Evolutionary conservation across 768 basidiomycete species (phyloP), one percentile per base, ranked within the genome.

Genomic region (Lactarius pseudohatsudake): DNA sequence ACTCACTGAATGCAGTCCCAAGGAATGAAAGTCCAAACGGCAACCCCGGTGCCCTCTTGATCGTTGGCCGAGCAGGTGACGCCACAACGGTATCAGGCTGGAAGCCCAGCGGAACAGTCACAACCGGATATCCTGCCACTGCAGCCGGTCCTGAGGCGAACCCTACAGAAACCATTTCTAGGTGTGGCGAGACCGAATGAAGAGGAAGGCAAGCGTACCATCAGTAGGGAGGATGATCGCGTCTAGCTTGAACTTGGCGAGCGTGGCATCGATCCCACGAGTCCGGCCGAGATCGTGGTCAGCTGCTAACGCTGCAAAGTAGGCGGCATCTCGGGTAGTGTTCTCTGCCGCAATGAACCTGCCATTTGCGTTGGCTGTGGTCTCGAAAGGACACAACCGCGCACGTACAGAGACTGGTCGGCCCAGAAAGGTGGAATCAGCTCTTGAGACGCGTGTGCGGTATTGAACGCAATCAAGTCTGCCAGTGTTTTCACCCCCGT

Each of bases 391-490:
- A 15, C 13, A 55, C 18, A 55, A 45, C 0, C 15, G 38, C 15
- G 16, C 28, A 34, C 76, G 38, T 70, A 69, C 81, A 70, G 70
- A 4, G 77, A 79, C 65, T 81, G 80, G 59, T 76, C 74, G 0
- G 72, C 74, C 61, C 78, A 73, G 69, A 73, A 79, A 8, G 79
- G 76, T 28, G 74, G 72, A 9, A 74, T 70, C 13, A 78, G 73
- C 70, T 89, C 88, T 38, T 84, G 77, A 7, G 77, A 75, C 7
- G 82, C 78, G 66, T 89, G 79, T 15, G 79, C 79, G 28, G 78
- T 77, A 69, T 89, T 81, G 75, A 87, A 88, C 20, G 73, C 74
- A 55, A 89, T 88, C 64, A 89, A 66, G 67, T 87, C 85, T 4
- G 82, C 84, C 1, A 89, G 80, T 53, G 73, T 81, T 36, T 80